These are phyloP conservation scores for Apiospora marii DNA, from an alignment of 2,329 filamentous ascomycete genomes.

Conservation along the genomic window DNA sequence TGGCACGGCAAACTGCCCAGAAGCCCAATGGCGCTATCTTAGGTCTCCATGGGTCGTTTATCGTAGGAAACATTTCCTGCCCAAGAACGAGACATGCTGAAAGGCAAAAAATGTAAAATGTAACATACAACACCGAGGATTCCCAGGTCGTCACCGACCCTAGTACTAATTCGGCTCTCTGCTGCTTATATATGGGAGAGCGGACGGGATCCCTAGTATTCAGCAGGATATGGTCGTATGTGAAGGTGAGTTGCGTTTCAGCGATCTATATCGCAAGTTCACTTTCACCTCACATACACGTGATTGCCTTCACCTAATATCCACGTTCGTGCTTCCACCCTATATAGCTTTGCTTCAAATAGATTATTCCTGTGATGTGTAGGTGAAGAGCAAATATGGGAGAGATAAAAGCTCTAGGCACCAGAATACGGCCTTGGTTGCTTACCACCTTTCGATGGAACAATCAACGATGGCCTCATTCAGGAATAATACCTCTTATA, in stretches of 20 bases:
- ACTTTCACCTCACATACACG: not conserved
- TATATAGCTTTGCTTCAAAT: not conserved
- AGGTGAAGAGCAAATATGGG: not conserved
- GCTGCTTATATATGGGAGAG: slow-evolving; percentile 15
- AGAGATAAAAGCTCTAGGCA: too few species aligned
- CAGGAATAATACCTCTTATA: not conserved
- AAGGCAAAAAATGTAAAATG: too few species aligned
- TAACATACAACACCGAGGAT: too few species aligned
- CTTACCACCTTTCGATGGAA: not conserved
- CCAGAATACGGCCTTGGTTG: not conserved
- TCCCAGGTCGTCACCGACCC: too few species aligned
- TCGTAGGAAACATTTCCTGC: too few species aligned
- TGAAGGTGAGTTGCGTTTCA: not conserved
- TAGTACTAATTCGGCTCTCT: not conserved
- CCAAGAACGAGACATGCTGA: too few species aligned
- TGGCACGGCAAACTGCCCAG: too few species aligned
- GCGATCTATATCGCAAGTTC: not conserved
- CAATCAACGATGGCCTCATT: not conserved
- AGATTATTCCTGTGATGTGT: not conserved
- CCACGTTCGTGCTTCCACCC: too few species aligned
- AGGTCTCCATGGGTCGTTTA: too few species aligned
- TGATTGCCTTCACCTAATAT: not conserved
- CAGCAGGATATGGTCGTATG: slow-evolving; percentile 9
- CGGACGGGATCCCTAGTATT: slow-evolving; percentile 14
- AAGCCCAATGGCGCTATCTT: too few species aligned